These are phyloP conservation scores for Russula olivacea DNA, from an alignment of 768 basidiomycete genomes.

Conservation along the genomic window DNA sequence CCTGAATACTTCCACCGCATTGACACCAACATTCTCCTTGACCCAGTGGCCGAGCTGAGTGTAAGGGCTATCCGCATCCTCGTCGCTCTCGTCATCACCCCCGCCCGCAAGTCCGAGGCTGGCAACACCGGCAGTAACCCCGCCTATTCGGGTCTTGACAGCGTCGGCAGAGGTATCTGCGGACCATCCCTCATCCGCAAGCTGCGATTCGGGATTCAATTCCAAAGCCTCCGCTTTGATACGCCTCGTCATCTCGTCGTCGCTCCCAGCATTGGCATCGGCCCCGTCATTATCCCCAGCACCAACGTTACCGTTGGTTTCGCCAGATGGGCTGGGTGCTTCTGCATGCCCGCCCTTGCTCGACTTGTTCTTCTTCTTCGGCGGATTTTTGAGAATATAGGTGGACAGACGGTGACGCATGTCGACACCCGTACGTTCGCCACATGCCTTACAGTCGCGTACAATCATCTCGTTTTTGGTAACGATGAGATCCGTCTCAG, in stretches of 20 bases:
- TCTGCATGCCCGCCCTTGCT: conserved; percentile 49
- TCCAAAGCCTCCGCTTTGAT: conserved; percentile 88
- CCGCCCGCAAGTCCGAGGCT: conserved; percentile 44
- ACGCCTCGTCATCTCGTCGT: conserved; percentile 83
- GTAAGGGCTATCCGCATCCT: conserved; percentile 83
- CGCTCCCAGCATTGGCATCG: conserved; percentile 48
- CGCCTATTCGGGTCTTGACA: conserved; percentile 74
- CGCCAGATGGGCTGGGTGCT: conserved; percentile 41
- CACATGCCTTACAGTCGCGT: conserved; percentile 98
- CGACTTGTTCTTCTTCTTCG: conserved; percentile 74
- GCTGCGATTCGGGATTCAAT: conserved; percentile 54
- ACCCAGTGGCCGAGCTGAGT: conserved; percentile 79
- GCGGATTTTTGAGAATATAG: conserved; percentile 97
- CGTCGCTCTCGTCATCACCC: conserved; percentile 87
- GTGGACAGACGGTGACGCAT: conserved; percentile 97
- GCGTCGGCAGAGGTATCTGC: conserved; percentile 89
- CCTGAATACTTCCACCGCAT: conserved; percentile 69
- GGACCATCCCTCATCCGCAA: conserved; percentile 79
- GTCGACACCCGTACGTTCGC: conserved; percentile 84
- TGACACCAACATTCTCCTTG: conserved; percentile 57
- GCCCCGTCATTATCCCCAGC: conserved; percentile 40
- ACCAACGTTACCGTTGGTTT: conserved; percentile 35
- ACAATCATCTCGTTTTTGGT: conserved; percentile 86
- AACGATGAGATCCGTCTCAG: conserved; percentile 93
- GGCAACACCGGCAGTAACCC: conserved; percentile 56